phyloP scores from a whole-genome alignment of 345 rosid species.

The Xanthoceras sorbifolium region DNA sequence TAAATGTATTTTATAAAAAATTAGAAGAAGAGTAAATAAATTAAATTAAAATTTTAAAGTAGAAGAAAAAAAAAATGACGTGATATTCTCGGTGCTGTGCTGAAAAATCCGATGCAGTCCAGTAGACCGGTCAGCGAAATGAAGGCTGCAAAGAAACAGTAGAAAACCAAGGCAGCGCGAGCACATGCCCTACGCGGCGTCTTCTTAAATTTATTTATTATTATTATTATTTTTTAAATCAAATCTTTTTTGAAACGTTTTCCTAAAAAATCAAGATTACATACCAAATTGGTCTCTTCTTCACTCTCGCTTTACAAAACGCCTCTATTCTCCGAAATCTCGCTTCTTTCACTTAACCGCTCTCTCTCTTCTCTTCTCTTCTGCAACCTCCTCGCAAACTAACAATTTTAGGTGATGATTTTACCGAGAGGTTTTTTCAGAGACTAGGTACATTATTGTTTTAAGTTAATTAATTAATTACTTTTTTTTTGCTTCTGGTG shows the following conservation, averaged over 20 bases:
- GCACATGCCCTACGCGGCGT: background rate
- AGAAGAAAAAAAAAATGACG: background rate
- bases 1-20: no score
- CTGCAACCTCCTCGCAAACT: background rate
- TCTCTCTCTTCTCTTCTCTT: background rate
- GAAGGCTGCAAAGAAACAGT: background rate
- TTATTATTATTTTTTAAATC: background rate
- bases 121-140: background rate
- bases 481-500: background rate
- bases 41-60: no score
- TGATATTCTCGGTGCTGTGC: background rate
- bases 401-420: background rate
- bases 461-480: background rate
- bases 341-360: background rate
- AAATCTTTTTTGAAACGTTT: background rate
- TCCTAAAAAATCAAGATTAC: background rate
- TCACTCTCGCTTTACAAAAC: background rate
- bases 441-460: constrained; percentile 12
- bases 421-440: background rate
- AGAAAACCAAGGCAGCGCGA: background rate
- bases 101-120: background rate
- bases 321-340: background rate
- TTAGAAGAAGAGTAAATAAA: no score
- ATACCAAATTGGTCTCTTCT: background rate
- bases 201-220: background rate